Evolutionary conservation across 208 protist genomes (phyloP).

Genomic region (Porcisia hertigi): DNA sequence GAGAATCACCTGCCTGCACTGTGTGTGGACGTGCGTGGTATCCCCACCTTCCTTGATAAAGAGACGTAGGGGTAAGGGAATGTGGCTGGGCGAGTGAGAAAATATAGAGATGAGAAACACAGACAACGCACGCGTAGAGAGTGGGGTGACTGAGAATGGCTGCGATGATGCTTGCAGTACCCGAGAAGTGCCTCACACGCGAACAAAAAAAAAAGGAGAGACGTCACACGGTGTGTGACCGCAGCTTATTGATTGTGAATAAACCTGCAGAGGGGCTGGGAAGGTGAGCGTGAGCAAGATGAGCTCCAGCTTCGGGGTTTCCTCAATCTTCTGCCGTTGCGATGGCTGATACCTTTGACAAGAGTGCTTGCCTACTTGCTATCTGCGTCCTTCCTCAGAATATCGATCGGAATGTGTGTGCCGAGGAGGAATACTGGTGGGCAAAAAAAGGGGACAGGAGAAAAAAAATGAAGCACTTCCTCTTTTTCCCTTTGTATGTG

Average conservation of each 20-base stretch:
- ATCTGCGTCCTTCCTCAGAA: neutral
- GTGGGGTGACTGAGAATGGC: neutral
- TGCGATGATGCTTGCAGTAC: neutral
- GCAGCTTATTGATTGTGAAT: neutral
- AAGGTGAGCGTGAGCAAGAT: neutral
- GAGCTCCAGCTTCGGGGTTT: neutral
- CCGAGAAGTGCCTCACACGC: neutral
- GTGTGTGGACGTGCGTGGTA: neutral
- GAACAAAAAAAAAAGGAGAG: neutral
- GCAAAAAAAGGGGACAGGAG: neutral
- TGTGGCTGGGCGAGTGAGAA: neutral
- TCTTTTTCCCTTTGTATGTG: neutral
- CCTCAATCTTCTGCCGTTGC: neutral
- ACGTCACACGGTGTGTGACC: neutral
- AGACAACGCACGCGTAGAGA: neutral
- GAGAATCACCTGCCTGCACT: neutral
- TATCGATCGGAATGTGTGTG: neutral
- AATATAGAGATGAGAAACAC: slow-evolving; percentile 2
- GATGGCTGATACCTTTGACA: neutral
- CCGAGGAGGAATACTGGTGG: neutral
- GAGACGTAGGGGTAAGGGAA: neutral
- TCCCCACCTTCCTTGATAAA: neutral
- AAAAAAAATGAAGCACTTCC: neutral
- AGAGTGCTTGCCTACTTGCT: neutral
- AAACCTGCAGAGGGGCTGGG: neutral